phyloP scores from a whole-genome alignment of 345 rosid species.

The Lumnitzera littorea region DNA sequence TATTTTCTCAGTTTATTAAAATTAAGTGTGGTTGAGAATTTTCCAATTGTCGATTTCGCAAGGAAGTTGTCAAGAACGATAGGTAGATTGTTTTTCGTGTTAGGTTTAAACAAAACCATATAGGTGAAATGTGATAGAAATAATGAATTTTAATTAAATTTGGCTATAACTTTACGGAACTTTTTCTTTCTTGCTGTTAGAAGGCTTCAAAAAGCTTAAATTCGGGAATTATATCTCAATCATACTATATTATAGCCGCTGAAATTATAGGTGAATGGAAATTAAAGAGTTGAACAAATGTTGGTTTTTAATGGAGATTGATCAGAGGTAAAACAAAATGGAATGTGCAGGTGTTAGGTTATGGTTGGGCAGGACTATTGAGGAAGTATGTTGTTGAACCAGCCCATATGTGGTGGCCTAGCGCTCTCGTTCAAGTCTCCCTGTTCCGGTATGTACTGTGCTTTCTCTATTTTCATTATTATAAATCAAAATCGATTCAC shows the following conservation, averaged over 20 bases:
- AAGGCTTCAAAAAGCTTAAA: too few relatives aligned
- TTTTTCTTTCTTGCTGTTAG: too few relatives aligned
- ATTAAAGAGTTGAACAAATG: neutral
- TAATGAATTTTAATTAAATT: neutral
- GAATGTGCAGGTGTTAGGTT: constrained; percentile 14
- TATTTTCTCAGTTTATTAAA: too few relatives aligned
- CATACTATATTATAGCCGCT: neutral
- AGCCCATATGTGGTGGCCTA: constrained; percentile 22
- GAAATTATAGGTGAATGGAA: neutral
- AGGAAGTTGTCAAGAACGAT: too few relatives aligned
- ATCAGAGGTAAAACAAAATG: neutral
- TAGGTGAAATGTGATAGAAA: too few relatives aligned
- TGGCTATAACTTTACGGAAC: too few relatives aligned
- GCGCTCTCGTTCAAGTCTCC: constrained; percentile 19
- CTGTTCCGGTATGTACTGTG: constrained; percentile 9
- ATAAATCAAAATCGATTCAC: neutral
- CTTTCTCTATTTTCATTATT: neutral
- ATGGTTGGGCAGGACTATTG: constrained; percentile 20
- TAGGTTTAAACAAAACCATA: too few relatives aligned
- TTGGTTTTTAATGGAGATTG: neutral
- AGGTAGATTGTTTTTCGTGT: too few relatives aligned
- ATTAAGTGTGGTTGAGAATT: too few relatives aligned
- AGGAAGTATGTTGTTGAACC: constrained; percentile 20
- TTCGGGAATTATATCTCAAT: too few relatives aligned
- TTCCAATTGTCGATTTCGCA: too few relatives aligned